Percentiles rank a stretch among this genome's conserved stretches.
These are phyloP conservation scores for Oidiodendron maius DNA, from an alignment of 495 filamentous ascomycete genomes.

Conservation along the genomic window DNA sequence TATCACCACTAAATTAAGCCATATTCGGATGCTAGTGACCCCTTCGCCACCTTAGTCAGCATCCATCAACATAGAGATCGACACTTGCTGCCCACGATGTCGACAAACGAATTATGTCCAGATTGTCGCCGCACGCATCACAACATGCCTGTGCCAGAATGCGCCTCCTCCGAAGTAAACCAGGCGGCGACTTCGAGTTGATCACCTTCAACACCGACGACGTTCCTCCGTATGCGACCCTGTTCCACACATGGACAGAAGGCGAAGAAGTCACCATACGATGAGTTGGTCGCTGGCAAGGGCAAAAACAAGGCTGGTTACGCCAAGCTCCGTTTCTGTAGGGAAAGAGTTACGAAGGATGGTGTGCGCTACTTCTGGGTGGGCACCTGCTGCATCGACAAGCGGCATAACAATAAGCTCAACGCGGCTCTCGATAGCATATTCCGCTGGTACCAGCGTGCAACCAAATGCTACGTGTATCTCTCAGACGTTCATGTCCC, in stretches of 20 bases:
- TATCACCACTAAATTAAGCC: too few relatives aligned
- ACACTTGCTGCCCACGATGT: neutral
- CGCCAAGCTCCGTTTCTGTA: conserved; percentile 1
- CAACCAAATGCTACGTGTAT: neutral
- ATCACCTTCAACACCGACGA: conserved; percentile 2
- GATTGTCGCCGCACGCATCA: conserved; percentile 1
- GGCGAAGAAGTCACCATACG: neutral
- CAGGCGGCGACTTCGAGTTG: conserved; percentile 1
- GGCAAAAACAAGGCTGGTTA: conserved; percentile 1
- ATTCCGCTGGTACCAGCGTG: conserved; percentile 1
- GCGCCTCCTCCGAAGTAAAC: neutral
- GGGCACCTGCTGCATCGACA: conserved; percentile 2
- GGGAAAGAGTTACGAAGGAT: neutral
- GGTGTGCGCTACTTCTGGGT: conserved; percentile 2
- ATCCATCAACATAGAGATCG: neutral
- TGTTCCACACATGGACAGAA: conserved; percentile 3
- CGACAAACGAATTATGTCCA: too few relatives aligned
- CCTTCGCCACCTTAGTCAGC: too few relatives aligned
- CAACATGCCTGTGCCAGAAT: neutral
- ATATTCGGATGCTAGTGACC: too few relatives aligned
- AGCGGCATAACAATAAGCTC: neutral
- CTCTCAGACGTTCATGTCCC: conserved; percentile 1
- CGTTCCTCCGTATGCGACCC: conserved; percentile 1
- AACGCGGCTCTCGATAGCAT: neutral
- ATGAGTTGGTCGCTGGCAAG: neutral